Evolutionary conservation across 1,139 yeast genomes (phyloP).

Genomic region (Blastobotrys illinoisensis): DNA sequence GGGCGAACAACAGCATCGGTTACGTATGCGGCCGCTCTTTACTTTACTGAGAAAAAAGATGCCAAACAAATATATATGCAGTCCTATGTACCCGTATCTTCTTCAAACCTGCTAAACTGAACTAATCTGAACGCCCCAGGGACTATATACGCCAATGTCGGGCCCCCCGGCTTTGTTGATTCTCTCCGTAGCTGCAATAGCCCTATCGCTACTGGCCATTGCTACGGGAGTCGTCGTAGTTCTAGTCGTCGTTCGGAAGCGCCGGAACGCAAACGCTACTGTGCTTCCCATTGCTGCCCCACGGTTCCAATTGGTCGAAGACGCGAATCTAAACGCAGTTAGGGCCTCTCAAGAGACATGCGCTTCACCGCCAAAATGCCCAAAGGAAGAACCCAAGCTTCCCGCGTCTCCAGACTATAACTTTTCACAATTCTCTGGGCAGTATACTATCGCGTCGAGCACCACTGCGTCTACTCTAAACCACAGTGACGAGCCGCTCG

Average conservation of each 20-base stretch:
- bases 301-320: background rate
- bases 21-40: background rate
- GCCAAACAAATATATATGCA: background rate
- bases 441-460: background rate
- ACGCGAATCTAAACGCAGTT: background rate
- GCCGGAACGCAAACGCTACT: background rate
- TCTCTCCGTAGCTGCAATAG: background rate
- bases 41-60: background rate
- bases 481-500: background rate
- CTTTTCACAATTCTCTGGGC: background rate
- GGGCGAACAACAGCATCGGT: background rate
- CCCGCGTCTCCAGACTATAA: background rate
- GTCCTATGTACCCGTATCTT: background rate
- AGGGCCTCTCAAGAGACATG: background rate
- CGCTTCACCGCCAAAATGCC: background rate
- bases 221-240: background rate
- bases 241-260: background rate
- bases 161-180: background rate
- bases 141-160: background rate
- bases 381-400: background rate
- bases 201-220: background rate
- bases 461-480: background rate
- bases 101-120: background rate
- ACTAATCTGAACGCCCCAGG: background rate
- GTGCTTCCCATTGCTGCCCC: background rate